A percentile compares a stretch with the other conserved stretches of the same genome.
phyloP scores from a whole-genome alignment of 306 rosid genomes.

The Cicer pinnatifidum region DNA sequence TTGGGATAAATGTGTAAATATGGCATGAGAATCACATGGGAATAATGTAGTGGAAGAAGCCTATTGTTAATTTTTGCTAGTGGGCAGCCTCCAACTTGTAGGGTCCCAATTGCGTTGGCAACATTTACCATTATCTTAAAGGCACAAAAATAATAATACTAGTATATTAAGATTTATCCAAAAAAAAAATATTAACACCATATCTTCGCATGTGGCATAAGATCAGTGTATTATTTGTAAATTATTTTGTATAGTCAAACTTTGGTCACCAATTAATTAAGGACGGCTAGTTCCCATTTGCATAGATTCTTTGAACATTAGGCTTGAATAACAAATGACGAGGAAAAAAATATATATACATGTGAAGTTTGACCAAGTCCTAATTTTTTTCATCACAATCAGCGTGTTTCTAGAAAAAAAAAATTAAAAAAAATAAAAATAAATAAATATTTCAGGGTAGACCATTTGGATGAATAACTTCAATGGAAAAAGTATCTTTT shows the following conservation, averaged over 20 bases:
- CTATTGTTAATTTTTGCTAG: slow-evolving; percentile 12
- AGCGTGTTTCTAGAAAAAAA: slow-evolving; percentile 10
- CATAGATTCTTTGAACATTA: slow-evolving; percentile 41
- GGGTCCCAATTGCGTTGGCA: slow-evolving; percentile 30
- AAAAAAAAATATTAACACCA: background rate
- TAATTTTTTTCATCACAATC: slow-evolving; percentile 39
- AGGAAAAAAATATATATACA: background rate
- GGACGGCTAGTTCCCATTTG: slow-evolving; percentile 47
- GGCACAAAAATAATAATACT: background rate
- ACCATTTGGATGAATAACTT: slow-evolving; percentile 12
- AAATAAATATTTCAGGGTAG: background rate
- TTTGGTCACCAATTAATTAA: slow-evolving; percentile 33
- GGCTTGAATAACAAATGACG: background rate
- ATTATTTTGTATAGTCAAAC: slow-evolving; percentile 34
- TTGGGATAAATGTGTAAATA: slow-evolving; percentile 12
- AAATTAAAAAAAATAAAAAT: background rate
- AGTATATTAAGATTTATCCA: background rate
- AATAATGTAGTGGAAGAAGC: slow-evolving; percentile 37
- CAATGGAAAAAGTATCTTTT: background rate
- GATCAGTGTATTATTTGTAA: slow-evolving; percentile 40
- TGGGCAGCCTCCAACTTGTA: slow-evolving; percentile 44
- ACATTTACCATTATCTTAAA: slow-evolving; percentile 21
- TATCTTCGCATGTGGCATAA: slow-evolving; percentile 44
- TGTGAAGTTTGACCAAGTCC: slow-evolving; percentile 27
- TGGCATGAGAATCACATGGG: slow-evolving; percentile 24